Evolutionary conservation across 176 grass and related monocot species (phyloP).

Genomic region (Guadua angustifolia): DNA sequence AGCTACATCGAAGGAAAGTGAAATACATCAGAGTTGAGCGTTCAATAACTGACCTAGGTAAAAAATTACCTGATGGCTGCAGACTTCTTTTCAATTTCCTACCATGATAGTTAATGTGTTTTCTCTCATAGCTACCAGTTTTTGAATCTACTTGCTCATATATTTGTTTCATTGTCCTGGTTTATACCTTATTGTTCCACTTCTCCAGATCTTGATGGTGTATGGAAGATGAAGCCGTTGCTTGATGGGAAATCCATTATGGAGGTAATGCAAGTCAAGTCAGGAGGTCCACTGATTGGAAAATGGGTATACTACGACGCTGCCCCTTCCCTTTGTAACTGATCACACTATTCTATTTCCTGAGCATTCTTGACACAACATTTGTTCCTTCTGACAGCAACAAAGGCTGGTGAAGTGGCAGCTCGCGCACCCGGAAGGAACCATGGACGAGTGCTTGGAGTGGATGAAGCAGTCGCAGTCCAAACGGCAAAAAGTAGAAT

Average conservation of each 20-base stretch:
- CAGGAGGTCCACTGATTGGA: constrained; percentile 81
- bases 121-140: background rate
- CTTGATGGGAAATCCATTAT: constrained; percentile 93
- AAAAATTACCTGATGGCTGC: constrained; percentile 2
- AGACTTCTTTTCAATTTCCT: background rate
- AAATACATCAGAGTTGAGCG: constrained; percentile 55
- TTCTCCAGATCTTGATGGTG: constrained; percentile 67
- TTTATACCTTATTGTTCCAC: constrained; percentile 1
- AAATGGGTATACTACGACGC: constrained; percentile 66
- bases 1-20: constrained; percentile 55
- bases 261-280: constrained; percentile 74
- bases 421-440: constrained; percentile 76
- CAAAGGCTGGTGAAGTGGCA: constrained; percentile 85
- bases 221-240: constrained; percentile 80
- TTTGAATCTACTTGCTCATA: background rate
- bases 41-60: constrained; percentile 71
- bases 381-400: constrained; percentile 60
- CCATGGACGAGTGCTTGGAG: constrained; percentile 70
- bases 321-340: background rate
- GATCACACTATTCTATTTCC: background rate
- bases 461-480: constrained; percentile 89
- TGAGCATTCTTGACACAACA: background rate
- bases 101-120: background rate
- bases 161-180: background rate
- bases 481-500: constrained; percentile 77